Evolutionary conservation across 192 early-diverging fungal species (phyloP).

Genomic region (Funneliformis mosseae): DNA sequence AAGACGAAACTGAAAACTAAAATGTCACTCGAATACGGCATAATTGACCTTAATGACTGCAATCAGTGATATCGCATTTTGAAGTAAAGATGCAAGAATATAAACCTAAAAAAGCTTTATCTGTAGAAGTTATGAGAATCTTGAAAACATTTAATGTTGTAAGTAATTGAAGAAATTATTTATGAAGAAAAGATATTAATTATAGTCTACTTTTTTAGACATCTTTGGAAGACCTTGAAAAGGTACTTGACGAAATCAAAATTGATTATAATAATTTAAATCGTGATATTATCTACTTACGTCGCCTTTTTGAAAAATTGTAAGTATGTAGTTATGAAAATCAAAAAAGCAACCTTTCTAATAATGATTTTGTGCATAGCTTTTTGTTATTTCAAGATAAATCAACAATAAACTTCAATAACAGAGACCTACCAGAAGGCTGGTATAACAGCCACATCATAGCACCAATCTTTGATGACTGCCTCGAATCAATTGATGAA

Average conservation of each 20-base stretch:
- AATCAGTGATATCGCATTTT: constrained; percentile 26
- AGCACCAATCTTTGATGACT: constrained; percentile 18
- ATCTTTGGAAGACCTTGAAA: constrained; percentile 27
- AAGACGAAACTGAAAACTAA: constrained; percentile 26
- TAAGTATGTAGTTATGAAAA: constrained; percentile 27
- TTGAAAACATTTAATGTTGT: constrained; percentile 33
- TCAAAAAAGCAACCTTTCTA: constrained; percentile 20
- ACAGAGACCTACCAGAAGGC: background rate
- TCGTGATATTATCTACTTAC: constrained; percentile 23
- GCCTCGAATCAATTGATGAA: constrained; percentile 15
- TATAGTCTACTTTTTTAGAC: constrained; percentile 29
- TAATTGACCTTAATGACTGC: constrained; percentile 26
- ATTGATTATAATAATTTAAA: constrained; percentile 32
- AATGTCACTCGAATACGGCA: constrained; percentile 27
- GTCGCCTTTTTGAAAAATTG: constrained; percentile 30
- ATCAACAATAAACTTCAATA: constrained; percentile 21
- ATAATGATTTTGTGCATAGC: constrained; percentile 21
- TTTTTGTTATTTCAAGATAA: constrained; percentile 21
- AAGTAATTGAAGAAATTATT: constrained; percentile 30
- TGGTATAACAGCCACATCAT: constrained; percentile 21
- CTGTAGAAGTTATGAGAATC: background rate
- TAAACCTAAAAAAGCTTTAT: constrained; percentile 27
- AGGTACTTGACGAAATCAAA: constrained; percentile 22
- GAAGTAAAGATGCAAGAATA: constrained; percentile 25
- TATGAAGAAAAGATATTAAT: constrained; percentile 23